phyloP scores from a whole-genome alignment of 352 stramenopile genomes.

The Globisporangium perplexum region DNA sequence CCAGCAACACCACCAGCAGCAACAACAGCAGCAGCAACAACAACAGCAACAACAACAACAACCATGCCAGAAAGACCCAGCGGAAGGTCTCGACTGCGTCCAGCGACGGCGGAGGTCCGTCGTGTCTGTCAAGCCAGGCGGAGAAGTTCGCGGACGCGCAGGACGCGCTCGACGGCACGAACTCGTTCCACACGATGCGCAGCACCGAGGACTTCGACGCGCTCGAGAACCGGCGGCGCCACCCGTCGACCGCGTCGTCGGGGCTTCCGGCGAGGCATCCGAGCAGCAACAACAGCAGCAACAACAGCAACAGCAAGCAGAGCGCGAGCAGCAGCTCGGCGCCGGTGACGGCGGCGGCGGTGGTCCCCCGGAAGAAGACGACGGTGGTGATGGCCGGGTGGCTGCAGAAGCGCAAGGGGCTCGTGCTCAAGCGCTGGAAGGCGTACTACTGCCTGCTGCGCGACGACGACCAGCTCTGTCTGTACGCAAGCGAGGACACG shows the following conservation, averaged over 20 bases:
- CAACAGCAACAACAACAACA: slow-evolving; percentile 6
- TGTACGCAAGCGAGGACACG: slow-evolving; percentile 52
- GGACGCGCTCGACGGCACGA: slow-evolving; percentile 2
- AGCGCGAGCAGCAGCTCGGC: background rate
- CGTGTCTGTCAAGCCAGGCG: background rate
- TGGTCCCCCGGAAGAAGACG: slow-evolving; percentile 6
- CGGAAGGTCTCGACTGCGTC: background rate
- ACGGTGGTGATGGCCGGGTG: slow-evolving; percentile 33
- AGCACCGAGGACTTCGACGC: slow-evolving; percentile 37
- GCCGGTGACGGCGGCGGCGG: too few relatives aligned
- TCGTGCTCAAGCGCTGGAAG: slow-evolving; percentile 57
- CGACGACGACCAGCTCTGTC: slow-evolving; percentile 40
- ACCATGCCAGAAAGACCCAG: background rate
- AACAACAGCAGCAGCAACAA: too few relatives aligned
- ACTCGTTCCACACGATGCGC: slow-evolving; percentile 15
- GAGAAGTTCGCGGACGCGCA: slow-evolving; percentile 2
- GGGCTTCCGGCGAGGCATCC: too few relatives aligned
- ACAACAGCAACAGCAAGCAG: background rate
- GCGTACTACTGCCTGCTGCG: slow-evolving; percentile 50
- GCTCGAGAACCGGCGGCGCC: slow-evolving; percentile 12
- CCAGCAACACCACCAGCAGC: too few relatives aligned
- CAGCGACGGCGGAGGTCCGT: background rate
- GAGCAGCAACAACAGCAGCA: too few relatives aligned
- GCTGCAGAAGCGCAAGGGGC: slow-evolving; percentile 45
- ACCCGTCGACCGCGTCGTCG: slow-evolving; percentile 15